These are phyloP conservation scores for Phyllosticta citrichinensis DNA, from an alignment of 2,329 filamentous ascomycete genomes.

Conservation along the genomic window DNA sequence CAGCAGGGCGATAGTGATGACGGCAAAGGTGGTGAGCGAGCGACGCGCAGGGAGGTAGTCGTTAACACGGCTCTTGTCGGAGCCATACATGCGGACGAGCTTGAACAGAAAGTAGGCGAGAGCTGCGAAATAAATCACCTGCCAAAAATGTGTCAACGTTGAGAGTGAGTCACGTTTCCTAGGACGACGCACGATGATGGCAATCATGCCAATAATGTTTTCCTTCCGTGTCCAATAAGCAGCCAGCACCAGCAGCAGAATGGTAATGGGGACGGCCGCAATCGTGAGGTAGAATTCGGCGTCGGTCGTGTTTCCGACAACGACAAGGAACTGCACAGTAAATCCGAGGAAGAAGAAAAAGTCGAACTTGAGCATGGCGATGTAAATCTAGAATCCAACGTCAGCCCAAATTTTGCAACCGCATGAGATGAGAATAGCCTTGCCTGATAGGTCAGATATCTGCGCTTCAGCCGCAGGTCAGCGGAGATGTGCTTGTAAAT, in stretches of 20 bases:
- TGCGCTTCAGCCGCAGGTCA: conserved; percentile 91
- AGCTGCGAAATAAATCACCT: conserved; percentile 74
- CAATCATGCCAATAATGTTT: conserved; percentile 65
- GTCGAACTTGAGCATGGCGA: conserved; percentile 94
- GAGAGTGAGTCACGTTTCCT: neutral
- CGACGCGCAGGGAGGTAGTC: conserved; percentile 71
- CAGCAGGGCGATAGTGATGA: conserved; percentile 83
- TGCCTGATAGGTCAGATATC: conserved; percentile 94
- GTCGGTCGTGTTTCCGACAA: conserved; percentile 59
- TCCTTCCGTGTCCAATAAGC: conserved; percentile 80
- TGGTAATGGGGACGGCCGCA: conserved; percentile 82
- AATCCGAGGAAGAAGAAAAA: conserved; percentile 99
- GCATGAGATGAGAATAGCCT: conserved; percentile 15
- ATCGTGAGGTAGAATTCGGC: conserved; percentile 80
- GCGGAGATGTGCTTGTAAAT: conserved; percentile 99
- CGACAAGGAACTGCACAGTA: conserved; percentile 93
- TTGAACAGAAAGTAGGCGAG: conserved; percentile 98
- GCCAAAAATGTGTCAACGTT: neutral
- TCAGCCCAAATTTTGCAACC: neutral
- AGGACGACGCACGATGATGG: conserved; percentile 50
- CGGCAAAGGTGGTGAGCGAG: conserved; percentile 84
- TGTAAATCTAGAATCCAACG: conserved; percentile 63
- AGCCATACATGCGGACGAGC: conserved; percentile 84
- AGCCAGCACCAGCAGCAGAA: conserved; percentile 74
- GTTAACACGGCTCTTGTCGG: conserved; percentile 33